A percentile compares a stretch with the other conserved stretches of the same genome.
phyloP scores from a whole-genome alignment of 371 early-diverging fungal genomes.

The Chytridium lagenaria region DNA sequence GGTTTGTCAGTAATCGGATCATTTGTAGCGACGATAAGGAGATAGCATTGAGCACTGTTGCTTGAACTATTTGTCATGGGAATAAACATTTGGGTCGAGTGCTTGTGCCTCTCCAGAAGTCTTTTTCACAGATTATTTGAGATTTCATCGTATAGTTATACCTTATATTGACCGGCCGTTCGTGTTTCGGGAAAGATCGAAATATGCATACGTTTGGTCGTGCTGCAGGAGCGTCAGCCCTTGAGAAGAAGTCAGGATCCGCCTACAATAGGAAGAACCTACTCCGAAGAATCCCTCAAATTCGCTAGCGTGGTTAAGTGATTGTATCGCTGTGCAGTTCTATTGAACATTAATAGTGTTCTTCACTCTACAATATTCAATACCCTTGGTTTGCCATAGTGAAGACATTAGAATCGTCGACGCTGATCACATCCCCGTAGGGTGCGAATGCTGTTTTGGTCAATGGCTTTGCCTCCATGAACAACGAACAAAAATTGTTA shows the following conservation, averaged over 20 bases:
- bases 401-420: not conserved
- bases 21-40: conserved; percentile 81
- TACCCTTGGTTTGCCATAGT: conserved; percentile 21
- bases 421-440: conserved; percentile 12
- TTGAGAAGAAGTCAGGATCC: not conserved
- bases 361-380: not conserved
- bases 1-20: conserved; percentile 67
- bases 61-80: conserved; percentile 72
- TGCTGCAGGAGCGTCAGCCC: conserved; percentile 2
- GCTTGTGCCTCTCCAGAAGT: conserved; percentile 84
- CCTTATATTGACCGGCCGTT: not conserved
- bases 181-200: not conserved
- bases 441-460: not conserved
- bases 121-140: not conserved
- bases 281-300: not conserved
- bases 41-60: conserved; percentile 53
- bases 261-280: not conserved
- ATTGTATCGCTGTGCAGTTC: conserved; percentile 9
- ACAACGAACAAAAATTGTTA: too few relatives aligned
- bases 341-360: not conserved
- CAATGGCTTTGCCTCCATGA: not conserved
- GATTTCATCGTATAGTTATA: conserved; percentile 1
- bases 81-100: conserved; percentile 86
- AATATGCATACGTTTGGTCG: conserved; percentile 10
- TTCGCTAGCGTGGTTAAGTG: not conserved